Evolutionary conservation across 148 eudicot genomes (phyloP), one percentile per base, ranked within the genome.

Genomic region (Arctostaphylos glauca): DNA sequence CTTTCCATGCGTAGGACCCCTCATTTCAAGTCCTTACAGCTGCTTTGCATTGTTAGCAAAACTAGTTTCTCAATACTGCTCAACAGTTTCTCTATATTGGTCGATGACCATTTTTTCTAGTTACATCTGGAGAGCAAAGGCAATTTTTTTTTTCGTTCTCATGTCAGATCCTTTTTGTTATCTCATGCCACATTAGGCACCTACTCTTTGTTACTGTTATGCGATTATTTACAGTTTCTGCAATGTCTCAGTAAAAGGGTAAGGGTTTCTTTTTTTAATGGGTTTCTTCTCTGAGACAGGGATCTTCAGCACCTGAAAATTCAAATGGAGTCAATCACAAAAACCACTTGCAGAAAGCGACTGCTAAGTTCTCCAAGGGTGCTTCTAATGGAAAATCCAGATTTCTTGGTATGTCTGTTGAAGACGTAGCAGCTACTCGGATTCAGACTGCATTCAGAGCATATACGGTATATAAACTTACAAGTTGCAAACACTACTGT

Each of bases 381-480:
- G 84, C 52, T 82, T 41, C 84, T 19, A 84, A 76, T 43, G 86
- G 83, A 85, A 80, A 47, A 59, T 76, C 80, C 71, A 84, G 84
- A 47, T 55, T 86, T 67, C 72, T 19, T 80, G 70, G 54, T 15
- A 60, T 76, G 64, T 83, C 80, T 43, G 83, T 83, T 67, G 93
- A 94, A 86, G 91, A 93, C 81, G 70, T 82, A 72, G 98, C 99
- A 49, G 99, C 98, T 38, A 89, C 78, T 46, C 90, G 85, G 76
- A 94, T 96, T 83, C 99, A 94, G 86, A 91, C 91, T 81, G 91
- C 96, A 56, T 92, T n/a, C n/a, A n/a, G n/a, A n/a, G n/a, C n/a
- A n/a, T n/a, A n/a, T n/a, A n/a, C n/a, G n/a, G n/a, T n/a, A n/a
- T n/a, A n/a, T n/a, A n/a, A n/a, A n/a, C n/a, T n/a, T 78, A 13